Base-by-base conservation (phyloP, 75 land plant species). In the Sequoia sempervirens region DNA sequence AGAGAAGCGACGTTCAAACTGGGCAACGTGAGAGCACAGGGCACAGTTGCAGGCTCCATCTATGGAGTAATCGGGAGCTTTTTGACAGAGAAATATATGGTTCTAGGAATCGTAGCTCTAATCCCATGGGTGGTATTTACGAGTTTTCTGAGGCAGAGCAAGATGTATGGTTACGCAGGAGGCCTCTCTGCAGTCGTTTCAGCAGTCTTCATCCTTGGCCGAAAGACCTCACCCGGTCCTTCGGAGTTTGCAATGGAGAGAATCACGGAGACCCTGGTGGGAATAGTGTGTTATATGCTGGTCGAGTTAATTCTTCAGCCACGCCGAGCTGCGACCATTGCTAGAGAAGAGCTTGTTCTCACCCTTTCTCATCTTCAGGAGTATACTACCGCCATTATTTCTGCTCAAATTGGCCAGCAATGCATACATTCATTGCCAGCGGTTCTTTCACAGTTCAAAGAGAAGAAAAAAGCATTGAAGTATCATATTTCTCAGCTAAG, bases 71-170 rank as follows among this genome's bases (percentile, higher is more conserved):
- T 94, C 5, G 87, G 83, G 0, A 86, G 88, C 38, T 72, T 90
- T 40, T 20, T 91, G 30, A 88, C 90, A 37, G 50, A 75, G 40
- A 82, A 82, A 38, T 80, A 81, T 14, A 69, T 86, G 50, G 68
- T 74, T 38, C 28, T 91, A 0, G 86, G 92, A 76, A 83, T 87
- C 83, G 2, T 91, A 5, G 91, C 88, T 3, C 89, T 95, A 45
- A 83, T 92, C 46, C 95, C 95, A 14, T 95, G 97, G 93, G 83
- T 93, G 47, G 74, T 95, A 11, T 88, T 95, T 89, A 88, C 91
- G 9, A 89, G 88, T 75, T 92, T 95, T 78, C 79, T 95, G 1
- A 80, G 86, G 69, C 84, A 81, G 2, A 95, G 93, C 90, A 74
- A 82, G 32, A 89, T 91, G 88, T 93, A 89, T 61, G 95, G 95